Conservation (phyloP, 2,329 filamentous ascomycete species). For the Trichoderma harzianum region DNA sequence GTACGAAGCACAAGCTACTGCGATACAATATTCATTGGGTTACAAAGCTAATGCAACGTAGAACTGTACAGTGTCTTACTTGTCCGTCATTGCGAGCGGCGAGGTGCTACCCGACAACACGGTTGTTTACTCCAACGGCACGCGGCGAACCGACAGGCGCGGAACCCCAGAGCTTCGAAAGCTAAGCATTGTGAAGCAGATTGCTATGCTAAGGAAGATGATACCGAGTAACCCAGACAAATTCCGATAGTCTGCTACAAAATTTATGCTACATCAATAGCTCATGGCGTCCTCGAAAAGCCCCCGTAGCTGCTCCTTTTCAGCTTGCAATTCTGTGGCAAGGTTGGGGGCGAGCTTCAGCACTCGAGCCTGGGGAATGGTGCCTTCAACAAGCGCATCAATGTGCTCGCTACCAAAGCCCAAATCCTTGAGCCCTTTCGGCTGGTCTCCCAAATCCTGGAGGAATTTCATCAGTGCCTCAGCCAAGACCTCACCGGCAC, state of each 20-base stretch:
- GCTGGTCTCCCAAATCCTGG: slow-evolving; percentile 82
- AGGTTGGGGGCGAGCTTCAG: slow-evolving; percentile 86
- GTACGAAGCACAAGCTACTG: slow-evolving; percentile 34
- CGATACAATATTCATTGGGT: too few species aligned
- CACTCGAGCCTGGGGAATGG: slow-evolving; percentile 86
- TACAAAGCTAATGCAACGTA: slow-evolving; percentile 29
- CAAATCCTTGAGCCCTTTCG: slow-evolving; percentile 75
- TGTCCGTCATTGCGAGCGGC: slow-evolving; percentile 55
- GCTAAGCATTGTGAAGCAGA: slow-evolving; percentile 62
- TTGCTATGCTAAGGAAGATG: slow-evolving; percentile 63
- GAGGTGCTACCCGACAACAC: slow-evolving; percentile 62
- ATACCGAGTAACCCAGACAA: slow-evolving; percentile 62
- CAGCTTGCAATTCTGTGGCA: slow-evolving; percentile 63
- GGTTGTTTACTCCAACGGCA: slow-evolving; percentile 65
- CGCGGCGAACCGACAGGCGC: slow-evolving; percentile 55
- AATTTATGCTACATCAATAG: slow-evolving; percentile 26
- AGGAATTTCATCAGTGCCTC: slow-evolving; percentile 83
- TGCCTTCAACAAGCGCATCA: slow-evolving; percentile 85
- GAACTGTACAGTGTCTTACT: slow-evolving; percentile 68
- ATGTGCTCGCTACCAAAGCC: slow-evolving; percentile 77
- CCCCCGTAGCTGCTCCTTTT: slow-evolving; percentile 66
- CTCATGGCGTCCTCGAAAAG: slow-evolving; percentile 63
- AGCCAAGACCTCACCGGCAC: slow-evolving; percentile 80
- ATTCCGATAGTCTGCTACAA: slow-evolving; percentile 31
- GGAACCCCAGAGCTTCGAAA: slow-evolving; percentile 62